A percentile compares a stretch with the other conserved stretches of the same genome.
Conservation (phyloP, 129 eudicot species). For the Deinandra increscens region DNA sequence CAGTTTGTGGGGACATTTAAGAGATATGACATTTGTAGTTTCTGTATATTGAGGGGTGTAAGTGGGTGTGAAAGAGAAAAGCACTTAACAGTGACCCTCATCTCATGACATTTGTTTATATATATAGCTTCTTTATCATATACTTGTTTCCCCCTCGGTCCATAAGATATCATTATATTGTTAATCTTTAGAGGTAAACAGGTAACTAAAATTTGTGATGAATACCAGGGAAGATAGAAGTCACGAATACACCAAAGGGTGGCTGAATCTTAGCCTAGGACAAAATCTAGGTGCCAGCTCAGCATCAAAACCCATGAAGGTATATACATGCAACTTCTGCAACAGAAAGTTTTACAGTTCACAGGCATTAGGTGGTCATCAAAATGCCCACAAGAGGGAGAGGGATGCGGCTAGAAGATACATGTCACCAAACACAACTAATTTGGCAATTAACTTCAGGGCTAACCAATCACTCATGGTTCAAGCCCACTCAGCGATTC, state of each 20-base stretch:
- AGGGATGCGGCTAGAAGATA: slow-evolving; percentile 66
- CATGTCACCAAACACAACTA: slow-evolving; percentile 34
- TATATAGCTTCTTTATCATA: slow-evolving; percentile 23
- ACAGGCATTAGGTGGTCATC: slow-evolving; percentile 85
- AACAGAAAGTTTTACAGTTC: slow-evolving; percentile 71
- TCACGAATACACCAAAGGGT: slow-evolving; percentile 33
- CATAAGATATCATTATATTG: slow-evolving; percentile 4
- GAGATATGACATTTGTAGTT: slow-evolving; percentile 27
- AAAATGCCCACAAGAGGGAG: slow-evolving; percentile 83
- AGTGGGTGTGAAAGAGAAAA: slow-evolving; percentile 10
- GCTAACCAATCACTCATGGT: slow-evolving; percentile 63
- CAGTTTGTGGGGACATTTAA: slow-evolving; percentile 55
- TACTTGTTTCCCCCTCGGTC: slow-evolving; percentile 22
- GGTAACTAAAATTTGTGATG: slow-evolving; percentile 18
- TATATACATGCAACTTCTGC: slow-evolving; percentile 67
- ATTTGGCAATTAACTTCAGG: slow-evolving; percentile 10
- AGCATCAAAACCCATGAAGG: slow-evolving; percentile 49
- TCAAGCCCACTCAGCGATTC: slow-evolving; percentile 58
- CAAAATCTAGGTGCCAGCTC: slow-evolving; percentile 35
- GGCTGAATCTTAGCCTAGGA: slow-evolving; percentile 73
- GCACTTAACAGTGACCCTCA: slow-evolving; percentile 8
- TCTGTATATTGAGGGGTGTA: background rate
- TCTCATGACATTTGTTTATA: slow-evolving; percentile 23
- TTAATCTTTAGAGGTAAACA: background rate
- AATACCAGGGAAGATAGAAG: slow-evolving; percentile 31